Evolutionary conservation across 2,329 filamentous ascomycete genomes (phyloP).

Genomic region (Fusarium sp.): DNA sequence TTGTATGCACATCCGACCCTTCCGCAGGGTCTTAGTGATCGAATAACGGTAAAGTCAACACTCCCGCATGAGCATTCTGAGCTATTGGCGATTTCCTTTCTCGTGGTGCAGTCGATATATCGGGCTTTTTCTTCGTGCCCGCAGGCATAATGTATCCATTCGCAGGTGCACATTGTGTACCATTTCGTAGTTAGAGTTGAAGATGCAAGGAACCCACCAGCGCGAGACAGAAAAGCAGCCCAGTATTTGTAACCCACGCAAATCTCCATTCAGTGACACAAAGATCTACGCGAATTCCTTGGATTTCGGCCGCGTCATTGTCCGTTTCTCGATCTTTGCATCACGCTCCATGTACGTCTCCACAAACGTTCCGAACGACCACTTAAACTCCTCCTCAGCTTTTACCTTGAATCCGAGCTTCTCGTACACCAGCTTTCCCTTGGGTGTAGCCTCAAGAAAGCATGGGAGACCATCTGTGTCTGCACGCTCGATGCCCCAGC

Average conservation of each 20-base stretch:
- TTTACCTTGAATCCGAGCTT: slow-evolving; percentile 58
- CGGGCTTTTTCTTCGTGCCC: slow-evolving; percentile 32
- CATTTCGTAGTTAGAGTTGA: slow-evolving; percentile 10
- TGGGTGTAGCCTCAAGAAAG: slow-evolving; percentile 62
- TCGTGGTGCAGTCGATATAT: slow-evolving; percentile 33
- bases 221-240: background rate
- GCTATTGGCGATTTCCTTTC: slow-evolving; percentile 23
- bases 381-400: slow-evolving; percentile 47
- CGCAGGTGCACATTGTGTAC: slow-evolving; percentile 36
- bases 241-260: background rate
- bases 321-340: slow-evolving; percentile 16
- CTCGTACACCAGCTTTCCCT: slow-evolving; percentile 58
- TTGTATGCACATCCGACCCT: slow-evolving; percentile 18
- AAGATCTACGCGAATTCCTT: slow-evolving; percentile 6
- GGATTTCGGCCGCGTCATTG: slow-evolving; percentile 15
- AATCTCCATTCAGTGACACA: slow-evolving; percentile 23
- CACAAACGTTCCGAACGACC: slow-evolving; percentile 45
- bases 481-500: slow-evolving; percentile 58
- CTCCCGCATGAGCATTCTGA: slow-evolving; percentile 25
- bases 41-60: slow-evolving; percentile 22
- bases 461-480: slow-evolving; percentile 55
- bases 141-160: slow-evolving; percentile 24
- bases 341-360: slow-evolving; percentile 51
- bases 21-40: slow-evolving; percentile 6
- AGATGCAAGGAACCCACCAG: background rate